Conservation (phyloP, 257 asterid genomes). For the Solanum clarkiae region DNA sequence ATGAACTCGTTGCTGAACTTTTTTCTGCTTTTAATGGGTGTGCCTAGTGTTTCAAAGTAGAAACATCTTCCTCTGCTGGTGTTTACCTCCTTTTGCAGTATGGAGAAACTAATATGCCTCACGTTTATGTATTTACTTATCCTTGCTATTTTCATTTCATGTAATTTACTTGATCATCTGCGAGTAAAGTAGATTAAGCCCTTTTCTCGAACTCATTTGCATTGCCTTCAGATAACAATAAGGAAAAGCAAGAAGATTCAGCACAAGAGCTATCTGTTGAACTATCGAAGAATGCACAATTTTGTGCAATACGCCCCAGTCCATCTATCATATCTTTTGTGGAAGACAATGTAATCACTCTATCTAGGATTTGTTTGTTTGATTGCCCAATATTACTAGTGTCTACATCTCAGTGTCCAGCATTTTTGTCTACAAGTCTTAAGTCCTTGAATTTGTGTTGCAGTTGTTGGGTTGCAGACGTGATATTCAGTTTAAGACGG, state of each 20-base stretch:
- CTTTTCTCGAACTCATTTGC: conserved; percentile 2
- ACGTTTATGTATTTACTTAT: neutral
- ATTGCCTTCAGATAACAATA: conserved; percentile 33
- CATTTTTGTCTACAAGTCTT: neutral
- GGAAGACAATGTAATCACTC: conserved; percentile 69
- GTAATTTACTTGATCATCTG: neutral
- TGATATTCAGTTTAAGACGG: conserved; percentile 68
- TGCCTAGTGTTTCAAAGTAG: neutral
- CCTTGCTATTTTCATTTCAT: neutral
- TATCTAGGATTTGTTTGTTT: conserved; percentile 9
- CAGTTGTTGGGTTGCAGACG: conserved; percentile 96
- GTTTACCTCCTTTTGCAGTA: neutral
- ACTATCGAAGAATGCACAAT: conserved; percentile 83
- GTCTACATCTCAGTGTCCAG: neutral
- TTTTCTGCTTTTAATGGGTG: neutral
- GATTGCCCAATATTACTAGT: conserved; percentile 3
- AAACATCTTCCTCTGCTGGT: neutral
- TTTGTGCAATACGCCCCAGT: conserved; percentile 88
- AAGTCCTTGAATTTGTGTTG: neutral
- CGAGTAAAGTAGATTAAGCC: neutral
- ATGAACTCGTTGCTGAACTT: neutral
- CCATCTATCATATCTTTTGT: conserved; percentile 82
- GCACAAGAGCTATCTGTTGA: conserved; percentile 25
- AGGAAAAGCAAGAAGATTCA: conserved; percentile 30
- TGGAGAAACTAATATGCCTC: neutral